Percentiles rank a stretch among this genome's conserved stretches.
Evolutionary conservation across 106 monocot species (phyloP).

Genomic region (Narthecium ossifragum): DNA sequence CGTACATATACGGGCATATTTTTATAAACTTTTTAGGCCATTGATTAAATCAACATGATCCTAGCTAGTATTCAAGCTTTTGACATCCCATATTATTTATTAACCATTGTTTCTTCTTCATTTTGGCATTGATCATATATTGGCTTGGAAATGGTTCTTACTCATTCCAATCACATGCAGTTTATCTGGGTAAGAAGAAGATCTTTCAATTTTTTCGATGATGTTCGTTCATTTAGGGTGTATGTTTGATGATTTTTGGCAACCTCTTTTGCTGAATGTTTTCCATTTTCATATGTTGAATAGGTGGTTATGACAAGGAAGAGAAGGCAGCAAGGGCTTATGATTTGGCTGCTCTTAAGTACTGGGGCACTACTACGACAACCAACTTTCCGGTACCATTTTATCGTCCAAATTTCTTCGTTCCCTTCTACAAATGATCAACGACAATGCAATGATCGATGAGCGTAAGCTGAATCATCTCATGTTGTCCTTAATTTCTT

Average conservation of each 20-base stretch:
- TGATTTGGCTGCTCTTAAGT: slow-evolving; percentile 98
- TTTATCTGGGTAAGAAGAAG: slow-evolving; percentile 72
- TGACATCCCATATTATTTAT: neutral
- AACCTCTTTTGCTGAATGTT: neutral
- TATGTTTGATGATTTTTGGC: neutral
- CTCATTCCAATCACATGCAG: slow-evolving; percentile 38
- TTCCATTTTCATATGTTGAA: neutral
- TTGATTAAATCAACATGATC: neutral
- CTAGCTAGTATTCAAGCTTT: neutral
- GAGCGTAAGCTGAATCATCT: no score
- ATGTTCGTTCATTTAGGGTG: neutral
- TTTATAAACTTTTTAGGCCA: no score
- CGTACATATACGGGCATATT: neutral
- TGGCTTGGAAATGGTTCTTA: slow-evolving; percentile 8
- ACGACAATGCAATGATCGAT: no score
- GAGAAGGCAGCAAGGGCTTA: slow-evolving; percentile 97
- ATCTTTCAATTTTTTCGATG: neutral
- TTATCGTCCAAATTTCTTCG: neutral
- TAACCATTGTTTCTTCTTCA: neutral
- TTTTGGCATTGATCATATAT: neutral
- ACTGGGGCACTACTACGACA: slow-evolving; percentile 95
- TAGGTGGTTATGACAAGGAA: slow-evolving; percentile 98
- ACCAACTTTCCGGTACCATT: slow-evolving; percentile 84
- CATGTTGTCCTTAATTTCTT: neutral
- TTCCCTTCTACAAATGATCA: no score